Evolutionary conservation across 2,329 filamentous ascomycete genomes (phyloP), one percentile per base, ranked within the genome.

Genomic region (Grosmannia penicillata): DNA sequence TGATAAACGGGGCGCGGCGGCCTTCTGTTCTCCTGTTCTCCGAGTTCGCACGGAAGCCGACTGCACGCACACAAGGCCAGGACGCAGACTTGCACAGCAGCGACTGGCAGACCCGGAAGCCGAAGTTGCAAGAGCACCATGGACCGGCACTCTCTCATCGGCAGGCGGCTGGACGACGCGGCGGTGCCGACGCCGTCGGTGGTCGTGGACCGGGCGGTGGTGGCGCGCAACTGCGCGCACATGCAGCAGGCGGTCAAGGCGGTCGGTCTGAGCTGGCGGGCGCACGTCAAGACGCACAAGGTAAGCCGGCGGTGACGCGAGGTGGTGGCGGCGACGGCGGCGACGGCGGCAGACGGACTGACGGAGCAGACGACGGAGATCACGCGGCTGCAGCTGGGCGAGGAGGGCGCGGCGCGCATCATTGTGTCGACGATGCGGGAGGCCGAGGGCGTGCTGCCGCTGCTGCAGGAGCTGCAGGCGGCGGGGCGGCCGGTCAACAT

Each of bases 231-330:
- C 51, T 89, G 82, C 56, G 57, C 63, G 43, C 63, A 72, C 26
- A 87, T 91, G 80, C 68, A 85, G 7, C 62, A 74, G 11, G 71
- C 80, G 0, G 68, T 70, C 13, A 54, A 66, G 29, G 58, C 59
- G 36, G 57, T 87, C 13, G 62, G 66, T 0, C 63, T 87, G 19
- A 68, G 66, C 7, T 89, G 84, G 62, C 65, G 83, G 42, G 77
- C 79, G 1, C 83, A 91, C 54, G 74, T 89, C 43, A 91, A 91
- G 59, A 86, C 81, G 18, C 83, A 91, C 56, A 91, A 91, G 63
- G 79, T 78, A 50, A 39, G 27, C 17, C 4, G 28, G 11, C 22
- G 35, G n/a, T 18, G 30, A n/a, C n/a, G n/a, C n/a, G n/a, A n/a
- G n/a, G n/a, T n/a, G n/a, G n/a, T n/a, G n/a, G n/a, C n/a, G n/a